These are phyloP conservation scores for Plectranthus barbatus DNA, from an alignment of 257 asterid species.

Conservation along the genomic window DNA sequence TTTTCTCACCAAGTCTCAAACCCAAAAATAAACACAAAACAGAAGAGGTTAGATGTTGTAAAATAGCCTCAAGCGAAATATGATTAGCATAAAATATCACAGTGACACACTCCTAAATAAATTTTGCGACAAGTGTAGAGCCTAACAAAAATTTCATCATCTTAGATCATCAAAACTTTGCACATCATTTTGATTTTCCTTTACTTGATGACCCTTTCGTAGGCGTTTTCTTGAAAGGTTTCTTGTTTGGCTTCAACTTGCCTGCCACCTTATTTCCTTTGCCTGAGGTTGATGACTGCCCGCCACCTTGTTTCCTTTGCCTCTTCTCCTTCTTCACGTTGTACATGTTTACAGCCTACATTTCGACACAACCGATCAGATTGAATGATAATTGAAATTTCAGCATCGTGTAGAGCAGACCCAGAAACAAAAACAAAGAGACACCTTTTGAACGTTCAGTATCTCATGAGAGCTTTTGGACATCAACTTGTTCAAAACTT, in stretches of 20 bases:
- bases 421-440: too few relatives aligned
- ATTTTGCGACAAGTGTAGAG: too few relatives aligned
- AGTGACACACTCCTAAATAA: too few relatives aligned
- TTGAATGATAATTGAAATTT: neutral
- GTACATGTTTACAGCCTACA: constrained; percentile 91
- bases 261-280: constrained; percentile 23
- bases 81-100: too few relatives aligned
- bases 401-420: too few relatives aligned
- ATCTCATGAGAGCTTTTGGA: constrained; percentile 77
- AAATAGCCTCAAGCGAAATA: too few relatives aligned
- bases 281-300: constrained; percentile 32
- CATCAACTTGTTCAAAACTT: constrained; percentile 65
- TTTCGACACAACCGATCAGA: constrained; percentile 5
- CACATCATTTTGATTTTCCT: constrained; percentile 59
- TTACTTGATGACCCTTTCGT: constrained; percentile 40
- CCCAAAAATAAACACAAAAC: too few relatives aligned
- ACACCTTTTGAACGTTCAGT: constrained; percentile 83
- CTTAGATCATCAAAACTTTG: neutral
- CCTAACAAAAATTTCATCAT: neutral
- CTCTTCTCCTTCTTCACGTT: constrained; percentile 73
- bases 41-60: too few relatives aligned
- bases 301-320: constrained; percentile 36
- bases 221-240: constrained; percentile 74
- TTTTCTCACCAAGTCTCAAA: too few relatives aligned
- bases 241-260: constrained; percentile 56